phyloP scores from a whole-genome alignment of 148 eudicot genomes.

The Rhododendron williamsianum region DNA sequence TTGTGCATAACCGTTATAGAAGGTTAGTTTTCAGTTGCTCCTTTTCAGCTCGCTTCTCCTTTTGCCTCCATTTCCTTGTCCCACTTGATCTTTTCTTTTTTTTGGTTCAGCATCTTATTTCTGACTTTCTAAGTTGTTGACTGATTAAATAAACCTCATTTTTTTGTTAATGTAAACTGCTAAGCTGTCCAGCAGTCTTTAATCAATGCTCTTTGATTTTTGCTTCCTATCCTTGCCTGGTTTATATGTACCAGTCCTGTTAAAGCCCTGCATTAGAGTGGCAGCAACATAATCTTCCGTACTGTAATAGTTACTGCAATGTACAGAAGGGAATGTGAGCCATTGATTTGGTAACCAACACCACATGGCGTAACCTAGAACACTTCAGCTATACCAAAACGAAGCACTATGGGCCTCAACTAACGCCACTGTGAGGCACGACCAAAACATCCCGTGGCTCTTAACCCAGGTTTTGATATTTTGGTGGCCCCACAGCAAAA shows the following conservation, averaged over 20 bases:
- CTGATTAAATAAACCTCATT: not conserved
- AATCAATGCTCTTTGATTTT: not conserved
- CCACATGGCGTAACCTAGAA: not conserved
- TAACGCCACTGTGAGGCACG: not conserved
- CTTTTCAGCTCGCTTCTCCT: not conserved
- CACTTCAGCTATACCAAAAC: not conserved
- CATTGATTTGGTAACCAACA: not conserved
- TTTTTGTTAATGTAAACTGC: not conserved
- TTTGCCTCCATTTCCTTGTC: not conserved
- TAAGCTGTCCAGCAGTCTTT: not conserved
- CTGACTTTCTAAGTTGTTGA: not conserved
- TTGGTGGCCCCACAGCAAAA: not conserved
- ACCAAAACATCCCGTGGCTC: not conserved
- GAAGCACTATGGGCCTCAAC: not conserved
- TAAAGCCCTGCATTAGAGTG: not conserved
- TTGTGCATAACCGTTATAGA: constrained; percentile 91
- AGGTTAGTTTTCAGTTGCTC: constrained; percentile 39
- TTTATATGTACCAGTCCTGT: not conserved
- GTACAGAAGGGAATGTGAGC: not conserved
- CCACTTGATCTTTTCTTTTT: not conserved
- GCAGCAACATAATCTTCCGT: not conserved
- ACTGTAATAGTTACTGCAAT: not conserved
- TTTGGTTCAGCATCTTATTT: not conserved
- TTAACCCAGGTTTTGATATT: not conserved
- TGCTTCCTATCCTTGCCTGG: not conserved